A percentile compares a stretch with the other conserved stretches of the same genome.
These are phyloP conservation scores for Metahyphopichia silvanorum DNA, from an alignment of 805 yeast genomes.

Conservation along the genomic window DNA sequence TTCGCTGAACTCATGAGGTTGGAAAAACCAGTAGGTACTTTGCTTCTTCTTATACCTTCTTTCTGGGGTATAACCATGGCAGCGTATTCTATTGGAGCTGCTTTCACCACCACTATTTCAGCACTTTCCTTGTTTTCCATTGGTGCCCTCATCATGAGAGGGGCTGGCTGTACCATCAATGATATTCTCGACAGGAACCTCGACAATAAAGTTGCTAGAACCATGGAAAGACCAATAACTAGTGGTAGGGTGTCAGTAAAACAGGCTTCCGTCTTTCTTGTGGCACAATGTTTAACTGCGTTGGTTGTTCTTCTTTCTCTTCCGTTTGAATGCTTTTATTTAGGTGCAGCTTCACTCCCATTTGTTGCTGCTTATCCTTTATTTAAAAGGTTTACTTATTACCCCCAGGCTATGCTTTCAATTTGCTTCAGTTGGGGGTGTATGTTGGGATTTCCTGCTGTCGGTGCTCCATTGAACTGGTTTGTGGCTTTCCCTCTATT, in stretches of 20 bases:
- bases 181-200: slow-evolving; percentile 82
- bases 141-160: slow-evolving; percentile 91
- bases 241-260: slow-evolving; percentile 71
- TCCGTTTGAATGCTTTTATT: slow-evolving; percentile 76
- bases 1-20: slow-evolving; percentile 89
- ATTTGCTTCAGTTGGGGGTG: slow-evolving; percentile 95
- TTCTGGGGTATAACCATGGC: slow-evolving; percentile 94
- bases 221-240: slow-evolving; percentile 90
- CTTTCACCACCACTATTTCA: slow-evolving; percentile 56
- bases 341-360: slow-evolving; percentile 79
- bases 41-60: slow-evolving; percentile 78
- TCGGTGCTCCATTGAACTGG: slow-evolving; percentile 75
- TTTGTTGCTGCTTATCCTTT: slow-evolving; percentile 86
- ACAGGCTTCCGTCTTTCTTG: slow-evolving; percentile 69
- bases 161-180: slow-evolving; percentile 96
- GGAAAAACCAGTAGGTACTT: slow-evolving; percentile 96
- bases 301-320: slow-evolving; percentile 65
- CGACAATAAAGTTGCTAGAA: slow-evolving; percentile 83
- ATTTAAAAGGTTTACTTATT: slow-evolving; percentile 91
- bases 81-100: slow-evolving; percentile 68
- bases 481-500: slow-evolving; percentile 77
- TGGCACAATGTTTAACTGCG: slow-evolving; percentile 73
- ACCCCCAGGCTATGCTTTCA: slow-evolving; percentile 84
- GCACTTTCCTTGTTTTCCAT: slow-evolving; percentile 71
- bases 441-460: slow-evolving; percentile 90